These are phyloP conservation scores for Termitomyces sp. DNA, from an alignment of 768 basidiomycete species.

Conservation along the genomic window DNA sequence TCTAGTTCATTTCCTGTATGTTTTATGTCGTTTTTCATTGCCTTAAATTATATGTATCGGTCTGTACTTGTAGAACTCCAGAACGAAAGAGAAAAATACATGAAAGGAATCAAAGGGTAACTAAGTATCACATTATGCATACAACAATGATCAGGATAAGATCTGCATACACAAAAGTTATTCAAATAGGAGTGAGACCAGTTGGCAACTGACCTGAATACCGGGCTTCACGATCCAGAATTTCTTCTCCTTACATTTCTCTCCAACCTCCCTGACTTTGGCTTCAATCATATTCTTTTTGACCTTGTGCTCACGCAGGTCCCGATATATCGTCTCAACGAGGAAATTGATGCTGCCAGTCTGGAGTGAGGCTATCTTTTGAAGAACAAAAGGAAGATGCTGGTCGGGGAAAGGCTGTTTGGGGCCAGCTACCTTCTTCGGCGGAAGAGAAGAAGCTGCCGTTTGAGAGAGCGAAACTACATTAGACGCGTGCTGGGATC, in stretches of 20 bases:
- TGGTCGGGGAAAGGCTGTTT: conserved; percentile 69
- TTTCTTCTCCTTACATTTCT: conserved; percentile 70
- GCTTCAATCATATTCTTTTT: conserved; percentile 84
- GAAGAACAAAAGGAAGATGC: conserved; percentile 55
- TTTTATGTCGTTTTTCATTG: neutral
- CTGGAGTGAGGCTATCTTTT: conserved; percentile 58
- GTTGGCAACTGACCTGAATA: conserved; percentile 18
- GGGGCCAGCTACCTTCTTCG: conserved; percentile 32
- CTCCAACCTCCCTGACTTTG: conserved; percentile 72
- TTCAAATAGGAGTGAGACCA: neutral
- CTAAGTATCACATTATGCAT: neutral
- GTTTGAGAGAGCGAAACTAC: conserved; percentile 11
- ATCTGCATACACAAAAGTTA: conserved; percentile 5
- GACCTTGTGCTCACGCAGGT: conserved; percentile 63
- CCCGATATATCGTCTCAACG: conserved; percentile 70
- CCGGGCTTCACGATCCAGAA: conserved; percentile 66
- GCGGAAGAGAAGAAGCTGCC: conserved; percentile 11
- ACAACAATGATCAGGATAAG: neutral
- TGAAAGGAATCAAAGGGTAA: neutral
- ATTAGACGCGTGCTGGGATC: conserved; percentile 11
- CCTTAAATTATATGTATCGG: neutral
- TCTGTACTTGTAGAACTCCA: conserved; percentile 1
- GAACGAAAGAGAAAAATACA: neutral
- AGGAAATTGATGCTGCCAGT: conserved; percentile 63
- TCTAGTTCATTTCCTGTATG: neutral